phyloP scores from a whole-genome alignment of 441 rosid genomes.

The Theobroma grandiflorum region DNA sequence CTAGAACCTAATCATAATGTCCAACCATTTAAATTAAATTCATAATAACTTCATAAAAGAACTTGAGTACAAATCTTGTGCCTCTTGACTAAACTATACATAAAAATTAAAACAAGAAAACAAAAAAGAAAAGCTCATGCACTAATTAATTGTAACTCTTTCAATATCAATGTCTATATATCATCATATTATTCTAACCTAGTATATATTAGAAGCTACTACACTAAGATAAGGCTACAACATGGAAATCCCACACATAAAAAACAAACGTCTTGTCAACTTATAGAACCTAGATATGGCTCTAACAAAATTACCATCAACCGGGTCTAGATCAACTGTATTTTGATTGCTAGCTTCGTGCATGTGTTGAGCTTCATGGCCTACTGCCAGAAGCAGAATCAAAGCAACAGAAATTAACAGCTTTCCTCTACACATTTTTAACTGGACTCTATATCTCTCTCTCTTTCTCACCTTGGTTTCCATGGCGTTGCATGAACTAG shows the following conservation, averaged over 20 bases:
- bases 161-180: too few species aligned
- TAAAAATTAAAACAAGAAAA: too few species aligned
- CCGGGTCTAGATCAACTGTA: constrained; percentile 9
- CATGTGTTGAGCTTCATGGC: constrained; percentile 1
- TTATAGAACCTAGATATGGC: background rate
- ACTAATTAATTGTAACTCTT: too few species aligned
- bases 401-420: background rate
- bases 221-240: background rate
- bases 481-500: constrained; percentile 9
- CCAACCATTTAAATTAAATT: too few species aligned
- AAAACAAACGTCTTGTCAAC: background rate
- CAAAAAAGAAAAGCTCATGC: too few species aligned
- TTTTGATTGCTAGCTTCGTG: background rate
- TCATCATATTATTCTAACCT: too few species aligned
- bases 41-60: too few species aligned
- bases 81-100: too few species aligned
- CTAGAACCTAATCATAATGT: too few species aligned
- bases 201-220: too few species aligned
- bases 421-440: background rate
- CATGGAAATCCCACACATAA: background rate
- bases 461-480: constrained; percentile 12
- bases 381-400: background rate
- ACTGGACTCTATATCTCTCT: background rate
- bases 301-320: constrained; percentile 1
- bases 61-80: too few species aligned